These are phyloP conservation scores for Sanghuangporus baumii DNA, from an alignment of 1,284 basidiomycete genomes.

Conservation along the genomic window DNA sequence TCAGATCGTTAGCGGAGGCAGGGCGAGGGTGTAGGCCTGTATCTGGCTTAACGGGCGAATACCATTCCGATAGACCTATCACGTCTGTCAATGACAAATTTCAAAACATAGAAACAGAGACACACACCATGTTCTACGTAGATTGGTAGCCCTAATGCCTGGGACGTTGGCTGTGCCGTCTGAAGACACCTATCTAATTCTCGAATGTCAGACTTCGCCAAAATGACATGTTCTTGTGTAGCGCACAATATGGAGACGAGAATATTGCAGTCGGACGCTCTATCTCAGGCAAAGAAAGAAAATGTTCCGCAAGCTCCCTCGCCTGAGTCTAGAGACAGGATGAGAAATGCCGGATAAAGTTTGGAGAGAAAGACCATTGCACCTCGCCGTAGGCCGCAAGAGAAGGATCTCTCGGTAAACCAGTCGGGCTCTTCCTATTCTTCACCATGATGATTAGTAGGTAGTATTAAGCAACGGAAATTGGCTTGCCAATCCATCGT, in stretches of 20 bases:
- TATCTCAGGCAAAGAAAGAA: conserved; percentile 57
- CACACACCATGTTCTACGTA: conserved; percentile 59
- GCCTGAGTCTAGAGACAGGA: conserved; percentile 55
- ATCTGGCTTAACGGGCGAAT: conserved; percentile 61
- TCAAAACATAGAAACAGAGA: neutral
- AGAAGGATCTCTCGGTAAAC: conserved; percentile 70
- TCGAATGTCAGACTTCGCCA: neutral
- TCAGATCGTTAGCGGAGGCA: conserved; percentile 43
- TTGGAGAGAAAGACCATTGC: conserved; percentile 11
- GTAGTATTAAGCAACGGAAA: neutral
- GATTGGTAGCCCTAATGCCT: conserved; percentile 60
- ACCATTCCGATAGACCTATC: conserved; percentile 79
- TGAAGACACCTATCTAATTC: conserved; percentile 76
- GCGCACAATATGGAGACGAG: conserved; percentile 74
- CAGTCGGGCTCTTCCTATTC: conserved; percentile 60
- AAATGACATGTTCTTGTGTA: neutral
- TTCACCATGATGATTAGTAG: conserved; percentile 5
- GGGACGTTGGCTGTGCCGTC: conserved; percentile 62
- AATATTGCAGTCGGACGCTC: conserved; percentile 73
- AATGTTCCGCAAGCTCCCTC: conserved; percentile 60
- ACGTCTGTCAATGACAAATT: neutral
- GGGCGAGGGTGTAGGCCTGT: conserved; percentile 74
- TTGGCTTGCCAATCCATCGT: conserved; percentile 51
- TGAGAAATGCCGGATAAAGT: neutral
- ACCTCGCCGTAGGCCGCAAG: conserved; percentile 74